phyloP scores from a whole-genome alignment of 805 yeast species.

The Monosporozyma servazzii region DNA sequence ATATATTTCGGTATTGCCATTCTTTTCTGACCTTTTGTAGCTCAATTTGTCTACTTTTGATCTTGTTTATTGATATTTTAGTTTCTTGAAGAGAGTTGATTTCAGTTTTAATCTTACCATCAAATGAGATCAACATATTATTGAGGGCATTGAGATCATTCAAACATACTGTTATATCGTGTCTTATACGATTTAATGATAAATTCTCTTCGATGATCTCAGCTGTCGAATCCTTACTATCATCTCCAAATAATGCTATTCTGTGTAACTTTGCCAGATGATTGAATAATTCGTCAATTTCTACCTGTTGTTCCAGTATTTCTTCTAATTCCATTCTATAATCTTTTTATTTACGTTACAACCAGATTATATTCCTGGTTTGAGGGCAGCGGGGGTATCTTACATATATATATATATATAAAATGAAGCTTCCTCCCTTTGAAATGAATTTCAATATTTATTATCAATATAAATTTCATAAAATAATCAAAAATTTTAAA shows the following conservation, averaged over 20 bases:
- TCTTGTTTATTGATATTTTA: slow-evolving; percentile 9
- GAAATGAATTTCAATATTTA: background rate
- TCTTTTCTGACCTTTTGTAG: slow-evolving; percentile 10
- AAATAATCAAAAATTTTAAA: background rate
- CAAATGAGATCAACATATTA: slow-evolving; percentile 17
- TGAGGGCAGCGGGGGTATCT: too few relatives aligned
- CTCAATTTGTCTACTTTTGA: slow-evolving; percentile 7
- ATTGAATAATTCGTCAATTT: slow-evolving; percentile 16
- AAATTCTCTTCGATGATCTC: background rate
- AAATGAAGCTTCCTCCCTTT: too few relatives aligned
- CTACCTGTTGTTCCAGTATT: slow-evolving; percentile 16
- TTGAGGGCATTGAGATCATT: slow-evolving; percentile 22
- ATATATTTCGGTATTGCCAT: background rate
- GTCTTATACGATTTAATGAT: slow-evolving; percentile 17
- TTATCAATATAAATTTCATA: background rate
- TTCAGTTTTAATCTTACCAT: slow-evolving; percentile 20
- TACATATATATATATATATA: too few relatives aligned
- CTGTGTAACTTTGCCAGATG: slow-evolving; percentile 16
- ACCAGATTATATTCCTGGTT: too few relatives aligned
- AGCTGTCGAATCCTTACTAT: background rate
- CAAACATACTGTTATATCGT: slow-evolving; percentile 22
- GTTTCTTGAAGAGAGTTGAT: slow-evolving; percentile 9
- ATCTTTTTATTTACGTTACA: background rate
- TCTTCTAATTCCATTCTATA: slow-evolving; percentile 14
- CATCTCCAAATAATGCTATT: slow-evolving; percentile 10